phyloP scores from a whole-genome alignment of 1,284 basidiomycete genomes.

The Pseudozyma tsukubaensis region DNA sequence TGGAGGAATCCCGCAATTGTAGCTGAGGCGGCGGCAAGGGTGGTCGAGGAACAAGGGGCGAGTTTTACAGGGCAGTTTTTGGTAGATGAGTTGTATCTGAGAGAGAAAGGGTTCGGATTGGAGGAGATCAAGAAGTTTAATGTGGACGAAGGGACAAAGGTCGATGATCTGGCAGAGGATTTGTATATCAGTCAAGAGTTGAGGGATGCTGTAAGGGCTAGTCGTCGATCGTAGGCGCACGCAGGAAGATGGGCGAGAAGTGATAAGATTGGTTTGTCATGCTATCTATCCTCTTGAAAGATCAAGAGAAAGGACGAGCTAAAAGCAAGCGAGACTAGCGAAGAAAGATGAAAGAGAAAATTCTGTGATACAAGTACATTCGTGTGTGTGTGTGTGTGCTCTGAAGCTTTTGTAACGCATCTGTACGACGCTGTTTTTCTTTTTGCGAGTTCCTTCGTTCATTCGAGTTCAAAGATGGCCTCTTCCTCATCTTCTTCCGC shows the following conservation, averaged over 20 bases:
- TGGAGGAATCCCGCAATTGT: slow-evolving; percentile 62
- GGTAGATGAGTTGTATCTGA: slow-evolving; percentile 66
- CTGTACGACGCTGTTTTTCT: slow-evolving; percentile 5
- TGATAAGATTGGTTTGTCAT: too few species aligned
- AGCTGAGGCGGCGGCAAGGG: slow-evolving; percentile 59
- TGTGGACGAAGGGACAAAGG: slow-evolving; percentile 28
- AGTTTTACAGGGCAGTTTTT: slow-evolving; percentile 50
- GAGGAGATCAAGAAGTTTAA: slow-evolving; percentile 43
- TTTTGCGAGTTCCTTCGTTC: neutral
- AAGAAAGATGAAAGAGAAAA: neutral
- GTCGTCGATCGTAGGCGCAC: slow-evolving; percentile 1
- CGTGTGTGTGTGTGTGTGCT: neutral
- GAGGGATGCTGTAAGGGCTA: slow-evolving; percentile 46
- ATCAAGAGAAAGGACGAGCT: neutral
- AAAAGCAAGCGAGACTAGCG: neutral
- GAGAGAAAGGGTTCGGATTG: slow-evolving; percentile 43
- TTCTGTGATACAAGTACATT: slow-evolving; percentile 10
- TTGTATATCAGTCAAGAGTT: slow-evolving; percentile 63
- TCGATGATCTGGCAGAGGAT: slow-evolving; percentile 59
- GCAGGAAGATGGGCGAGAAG: neutral
- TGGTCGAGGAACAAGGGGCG: slow-evolving; percentile 52
- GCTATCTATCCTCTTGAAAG: too few species aligned
- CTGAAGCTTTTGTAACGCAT: slow-evolving; percentile 1
- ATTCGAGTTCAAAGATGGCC: slow-evolving; percentile 67
- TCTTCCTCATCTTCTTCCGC: slow-evolving; percentile 62